phyloP scores from a whole-genome alignment of 768 basidiomycete genomes.

The Xerocomus brunneocitrinus region DNA sequence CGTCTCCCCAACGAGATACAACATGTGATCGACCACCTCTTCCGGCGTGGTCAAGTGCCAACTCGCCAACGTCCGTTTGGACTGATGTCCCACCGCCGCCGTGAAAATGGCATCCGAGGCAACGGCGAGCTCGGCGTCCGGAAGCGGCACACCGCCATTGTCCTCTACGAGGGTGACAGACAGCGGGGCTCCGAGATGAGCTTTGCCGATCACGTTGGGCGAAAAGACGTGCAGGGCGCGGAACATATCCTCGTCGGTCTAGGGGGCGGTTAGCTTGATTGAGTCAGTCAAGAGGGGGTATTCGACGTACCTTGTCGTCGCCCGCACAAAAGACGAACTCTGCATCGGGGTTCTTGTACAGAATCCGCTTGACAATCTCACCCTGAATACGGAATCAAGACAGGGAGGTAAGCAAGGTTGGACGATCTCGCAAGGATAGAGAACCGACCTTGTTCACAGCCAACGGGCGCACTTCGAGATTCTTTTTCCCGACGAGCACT shows the following conservation, averaged over 20 bases:
- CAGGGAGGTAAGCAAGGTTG: background rate
- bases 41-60: slow-evolving; percentile 91
- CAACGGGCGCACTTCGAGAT: slow-evolving; percentile 91
- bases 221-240: slow-evolving; percentile 71
- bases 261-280: too few species aligned
- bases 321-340: slow-evolving; percentile 98
- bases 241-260: slow-evolving; percentile 99
- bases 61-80: slow-evolving; percentile 82
- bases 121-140: slow-evolving; percentile 59
- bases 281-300: background rate
- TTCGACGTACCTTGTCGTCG: slow-evolving; percentile 77
- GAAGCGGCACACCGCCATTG: slow-evolving; percentile 20
- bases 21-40: slow-evolving; percentile 80
- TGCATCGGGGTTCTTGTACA: slow-evolving; percentile 90
- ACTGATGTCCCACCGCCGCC: slow-evolving; percentile 86
- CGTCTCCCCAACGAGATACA: slow-evolving; percentile 49
- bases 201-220: slow-evolving; percentile 30
- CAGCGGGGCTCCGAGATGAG: slow-evolving; percentile 54
- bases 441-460: slow-evolving; percentile 81
- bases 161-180: slow-evolving; percentile 38
- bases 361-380: slow-evolving; percentile 92
- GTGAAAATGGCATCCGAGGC: slow-evolving; percentile 76
- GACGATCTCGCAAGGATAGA: background rate
- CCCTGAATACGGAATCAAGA: slow-evolving; percentile 38
- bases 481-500: slow-evolving; percentile 97